These are phyloP conservation scores for Neofusicoccum laricinum DNA, from an alignment of 2,329 filamentous ascomycete species.

Conservation along the genomic window DNA sequence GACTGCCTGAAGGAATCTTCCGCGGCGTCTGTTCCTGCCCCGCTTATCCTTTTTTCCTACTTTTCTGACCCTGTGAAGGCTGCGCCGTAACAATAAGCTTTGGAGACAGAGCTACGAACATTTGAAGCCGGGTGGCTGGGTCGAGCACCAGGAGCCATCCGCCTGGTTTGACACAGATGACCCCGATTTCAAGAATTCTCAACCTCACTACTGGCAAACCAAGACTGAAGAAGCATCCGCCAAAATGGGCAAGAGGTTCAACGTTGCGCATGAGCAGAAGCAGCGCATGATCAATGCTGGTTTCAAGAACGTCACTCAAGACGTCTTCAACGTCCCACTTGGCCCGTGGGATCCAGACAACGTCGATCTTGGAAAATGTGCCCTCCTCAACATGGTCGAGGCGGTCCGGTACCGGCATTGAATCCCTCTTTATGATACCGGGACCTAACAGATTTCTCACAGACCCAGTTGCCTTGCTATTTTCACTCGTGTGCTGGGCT, in stretches of 20 bases:
- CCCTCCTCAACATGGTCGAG: conserved; percentile 16
- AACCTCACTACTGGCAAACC: neutral
- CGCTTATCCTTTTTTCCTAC: no score
- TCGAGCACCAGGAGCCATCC: conserved; percentile 50
- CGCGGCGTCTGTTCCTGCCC: no score
- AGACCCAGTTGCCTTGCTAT: conserved; percentile 33
- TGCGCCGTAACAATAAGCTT: conserved; percentile 51
- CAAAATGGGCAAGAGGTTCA: conserved; percentile 19
- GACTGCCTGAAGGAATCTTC: no score
- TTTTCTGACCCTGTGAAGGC: no score
- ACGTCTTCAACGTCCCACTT: conserved; percentile 28
- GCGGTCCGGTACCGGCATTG: conserved; percentile 24
- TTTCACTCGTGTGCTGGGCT: conserved; percentile 41
- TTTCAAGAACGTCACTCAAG: conserved; percentile 34
- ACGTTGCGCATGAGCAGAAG: conserved; percentile 16
- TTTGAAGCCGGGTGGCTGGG: conserved; percentile 50
- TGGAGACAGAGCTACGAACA: conserved; percentile 39
- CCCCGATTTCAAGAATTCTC: conserved; percentile 23
- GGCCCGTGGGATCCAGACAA: neutral
- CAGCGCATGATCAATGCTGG: conserved; percentile 25
- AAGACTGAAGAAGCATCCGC: neutral
- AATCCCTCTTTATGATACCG: no score
- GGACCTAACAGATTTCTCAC: conserved; percentile 35
- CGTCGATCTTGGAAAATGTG: neutral
- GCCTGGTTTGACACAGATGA: conserved; percentile 54